A percentile compares a stretch with the other conserved stretches of the same genome.
Conservation (phyloP, 2,329 filamentous ascomycete species). For the Alternaria brassicicola region DNA sequence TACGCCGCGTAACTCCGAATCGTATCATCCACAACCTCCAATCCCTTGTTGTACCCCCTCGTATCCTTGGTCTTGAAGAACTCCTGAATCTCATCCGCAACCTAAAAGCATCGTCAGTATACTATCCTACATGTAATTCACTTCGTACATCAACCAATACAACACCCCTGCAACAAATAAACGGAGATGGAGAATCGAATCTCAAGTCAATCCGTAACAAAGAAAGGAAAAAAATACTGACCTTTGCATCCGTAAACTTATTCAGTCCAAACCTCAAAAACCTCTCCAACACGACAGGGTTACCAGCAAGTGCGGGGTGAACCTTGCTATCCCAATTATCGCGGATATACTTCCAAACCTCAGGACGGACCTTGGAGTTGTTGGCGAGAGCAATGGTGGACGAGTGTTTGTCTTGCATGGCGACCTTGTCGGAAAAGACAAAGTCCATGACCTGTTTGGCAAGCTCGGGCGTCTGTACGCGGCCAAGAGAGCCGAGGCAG, state of each 20-base stretch:
- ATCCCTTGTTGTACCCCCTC: slow-evolving; percentile 80
- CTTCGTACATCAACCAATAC: no score
- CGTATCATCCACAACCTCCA: slow-evolving; percentile 84
- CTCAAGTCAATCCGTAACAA: no score
- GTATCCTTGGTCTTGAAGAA: slow-evolving; percentile 92
- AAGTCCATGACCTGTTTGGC: slow-evolving; percentile 73
- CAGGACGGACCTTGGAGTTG: slow-evolving; percentile 74
- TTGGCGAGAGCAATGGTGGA: slow-evolving; percentile 73
- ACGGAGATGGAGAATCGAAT: no score
- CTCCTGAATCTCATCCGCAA: slow-evolving; percentile 74
- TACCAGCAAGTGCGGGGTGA: slow-evolving; percentile 72
- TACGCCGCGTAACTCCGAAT: slow-evolving; percentile 85
- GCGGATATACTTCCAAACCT: slow-evolving; percentile 87
- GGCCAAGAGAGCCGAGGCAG: slow-evolving; percentile 75
- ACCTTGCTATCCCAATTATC: slow-evolving; percentile 75
- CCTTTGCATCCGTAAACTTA: slow-evolving; percentile 73
- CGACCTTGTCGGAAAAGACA: slow-evolving; percentile 82
- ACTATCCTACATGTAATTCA: no score
- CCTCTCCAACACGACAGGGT: slow-evolving; percentile 87
- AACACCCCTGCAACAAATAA: no score
- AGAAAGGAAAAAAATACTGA: no score
- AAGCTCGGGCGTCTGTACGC: slow-evolving; percentile 71
- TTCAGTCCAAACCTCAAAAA: slow-evolving; percentile 80
- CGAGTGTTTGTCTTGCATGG: slow-evolving; percentile 85
- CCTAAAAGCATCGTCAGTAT: slow-evolving; percentile 21